Evolutionary conservation across 495 filamentous ascomycete species (phyloP).

Genomic region (Penicillium tannophilum): DNA sequence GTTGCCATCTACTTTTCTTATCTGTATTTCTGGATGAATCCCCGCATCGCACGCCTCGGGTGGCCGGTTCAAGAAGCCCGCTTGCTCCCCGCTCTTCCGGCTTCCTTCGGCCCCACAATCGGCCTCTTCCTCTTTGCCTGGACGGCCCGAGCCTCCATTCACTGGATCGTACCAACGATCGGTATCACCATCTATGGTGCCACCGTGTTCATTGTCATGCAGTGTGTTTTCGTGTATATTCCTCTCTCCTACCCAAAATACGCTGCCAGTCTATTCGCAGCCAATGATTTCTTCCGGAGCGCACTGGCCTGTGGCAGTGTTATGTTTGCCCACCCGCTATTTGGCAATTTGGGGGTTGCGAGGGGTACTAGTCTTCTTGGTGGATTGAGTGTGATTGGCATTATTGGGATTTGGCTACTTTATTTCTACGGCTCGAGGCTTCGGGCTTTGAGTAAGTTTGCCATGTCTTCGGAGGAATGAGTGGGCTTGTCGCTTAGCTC

Average conservation of each 20-base stretch:
- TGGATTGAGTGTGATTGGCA: slow-evolving; percentile 56
- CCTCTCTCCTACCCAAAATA: slow-evolving; percentile 64
- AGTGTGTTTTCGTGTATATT: slow-evolving; percentile 68
- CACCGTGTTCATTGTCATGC: slow-evolving; percentile 54
- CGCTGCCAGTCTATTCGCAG: slow-evolving; percentile 62
- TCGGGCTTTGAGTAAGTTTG: slow-evolving; percentile 35
- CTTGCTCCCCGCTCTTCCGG: slow-evolving; percentile 58
- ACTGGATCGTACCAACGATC: slow-evolving; percentile 66
- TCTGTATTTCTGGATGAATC: slow-evolving; percentile 55
- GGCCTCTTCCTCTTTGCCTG: slow-evolving; percentile 68
- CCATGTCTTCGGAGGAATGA: slow-evolving; percentile 8
- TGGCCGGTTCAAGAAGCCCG: slow-evolving; percentile 53
- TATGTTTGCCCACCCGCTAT: slow-evolving; percentile 59
- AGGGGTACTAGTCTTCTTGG: slow-evolving; percentile 57
- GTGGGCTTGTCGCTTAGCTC: background rate
- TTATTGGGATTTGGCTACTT: slow-evolving; percentile 52
- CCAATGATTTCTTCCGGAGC: slow-evolving; percentile 60
- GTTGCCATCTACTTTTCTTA: slow-evolving; percentile 55
- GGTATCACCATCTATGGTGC: slow-evolving; percentile 58
- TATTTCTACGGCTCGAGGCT: slow-evolving; percentile 31
- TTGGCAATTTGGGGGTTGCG: slow-evolving; percentile 58
- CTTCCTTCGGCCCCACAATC: slow-evolving; percentile 53
- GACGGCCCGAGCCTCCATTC: slow-evolving; percentile 55
- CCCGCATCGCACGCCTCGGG: slow-evolving; percentile 45
- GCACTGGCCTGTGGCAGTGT: slow-evolving; percentile 59